A percentile compares a stretch with the other conserved stretches of the same genome.
Evolutionary conservation across 352 stramenopile species (phyloP).

Genomic region (Globisporangium paroecandrum): DNA sequence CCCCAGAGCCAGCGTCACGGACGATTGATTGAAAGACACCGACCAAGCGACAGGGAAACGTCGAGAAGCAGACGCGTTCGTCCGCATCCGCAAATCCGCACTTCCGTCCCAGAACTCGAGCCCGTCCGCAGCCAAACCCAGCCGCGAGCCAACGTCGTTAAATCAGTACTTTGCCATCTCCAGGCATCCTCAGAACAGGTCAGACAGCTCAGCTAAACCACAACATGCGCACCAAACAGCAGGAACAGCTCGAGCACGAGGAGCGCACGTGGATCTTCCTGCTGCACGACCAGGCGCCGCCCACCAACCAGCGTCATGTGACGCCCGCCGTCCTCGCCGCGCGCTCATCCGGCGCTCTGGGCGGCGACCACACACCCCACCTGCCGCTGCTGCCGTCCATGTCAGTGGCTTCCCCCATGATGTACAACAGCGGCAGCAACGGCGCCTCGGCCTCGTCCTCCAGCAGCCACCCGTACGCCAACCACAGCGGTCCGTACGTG

Average conservation of each 20-base stretch:
- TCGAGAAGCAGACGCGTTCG: background rate
- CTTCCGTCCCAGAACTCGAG: too few relatives aligned
- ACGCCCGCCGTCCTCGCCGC: slow-evolving; percentile 18
- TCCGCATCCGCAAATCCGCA: background rate
- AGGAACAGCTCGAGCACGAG: slow-evolving; percentile 18
- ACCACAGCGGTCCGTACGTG: slow-evolving; percentile 10
- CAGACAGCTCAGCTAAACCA: background rate
- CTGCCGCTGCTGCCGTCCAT: slow-evolving; percentile 15
- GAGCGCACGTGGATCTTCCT: slow-evolving; percentile 23
- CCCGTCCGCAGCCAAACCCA: background rate
- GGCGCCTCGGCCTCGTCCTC: background rate
- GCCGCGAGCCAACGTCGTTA: background rate
- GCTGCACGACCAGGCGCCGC: slow-evolving; percentile 18
- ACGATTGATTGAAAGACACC: background rate
- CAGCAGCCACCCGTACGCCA: background rate
- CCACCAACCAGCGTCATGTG: slow-evolving; percentile 12
- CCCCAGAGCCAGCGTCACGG: background rate
- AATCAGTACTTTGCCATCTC: background rate
- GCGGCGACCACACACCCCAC: slow-evolving; percentile 11
- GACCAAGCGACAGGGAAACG: background rate
- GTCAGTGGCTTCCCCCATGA: slow-evolving; percentile 1
- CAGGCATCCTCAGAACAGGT: slow-evolving; percentile 7
- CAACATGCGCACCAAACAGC: slow-evolving; percentile 21
- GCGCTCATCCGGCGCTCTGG: slow-evolving; percentile 13
- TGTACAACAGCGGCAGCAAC: background rate